Percentiles rank a stretch among this genome's conserved stretches.
Conservation (phyloP, 768 basidiomycete species). For the Russula olivacea region DNA sequence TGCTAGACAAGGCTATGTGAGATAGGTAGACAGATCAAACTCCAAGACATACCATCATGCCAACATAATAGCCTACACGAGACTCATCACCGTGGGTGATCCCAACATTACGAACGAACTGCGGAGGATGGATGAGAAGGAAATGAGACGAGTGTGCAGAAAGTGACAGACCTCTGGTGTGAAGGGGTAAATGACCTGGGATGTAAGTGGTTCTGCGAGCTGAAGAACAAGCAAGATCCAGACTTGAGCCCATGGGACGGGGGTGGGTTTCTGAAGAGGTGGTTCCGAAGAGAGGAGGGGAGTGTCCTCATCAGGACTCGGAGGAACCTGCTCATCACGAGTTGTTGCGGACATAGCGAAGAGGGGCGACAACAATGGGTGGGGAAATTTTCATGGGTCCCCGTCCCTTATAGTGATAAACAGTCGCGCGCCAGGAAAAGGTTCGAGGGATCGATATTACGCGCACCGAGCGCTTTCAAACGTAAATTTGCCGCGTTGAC, state of each 20-base stretch:
- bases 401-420: no score
- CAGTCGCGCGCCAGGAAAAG: no score
- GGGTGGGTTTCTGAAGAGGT: conserved; percentile 36
- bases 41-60: conserved; percentile 49
- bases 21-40: neutral
- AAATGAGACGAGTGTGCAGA: neutral
- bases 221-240: conserved; percentile 65
- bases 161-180: conserved; percentile 11
- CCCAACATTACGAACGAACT: conserved; percentile 60
- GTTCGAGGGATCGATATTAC: no score
- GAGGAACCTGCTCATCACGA: neutral
- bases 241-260: conserved; percentile 67
- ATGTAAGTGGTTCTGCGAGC: conserved; percentile 71
- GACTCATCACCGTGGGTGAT: conserved; percentile 68
- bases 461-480: no score
- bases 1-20: conserved; percentile 40
- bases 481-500: no score
- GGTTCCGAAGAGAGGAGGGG: conserved; percentile 16
- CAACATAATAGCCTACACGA: conserved; percentile 71
- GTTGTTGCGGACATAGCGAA: conserved; percentile 1
- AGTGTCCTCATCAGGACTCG: conserved; percentile 20
- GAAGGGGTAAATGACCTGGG: conserved; percentile 62
- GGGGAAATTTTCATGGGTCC: no score
- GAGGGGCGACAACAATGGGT: neutral
- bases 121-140: neutral